Evolutionary conservation across 306 rosid genomes (phyloP), one percentile per base, ranked within the genome.

Genomic region (barrel medic (Medicago truncatula)): DNA sequence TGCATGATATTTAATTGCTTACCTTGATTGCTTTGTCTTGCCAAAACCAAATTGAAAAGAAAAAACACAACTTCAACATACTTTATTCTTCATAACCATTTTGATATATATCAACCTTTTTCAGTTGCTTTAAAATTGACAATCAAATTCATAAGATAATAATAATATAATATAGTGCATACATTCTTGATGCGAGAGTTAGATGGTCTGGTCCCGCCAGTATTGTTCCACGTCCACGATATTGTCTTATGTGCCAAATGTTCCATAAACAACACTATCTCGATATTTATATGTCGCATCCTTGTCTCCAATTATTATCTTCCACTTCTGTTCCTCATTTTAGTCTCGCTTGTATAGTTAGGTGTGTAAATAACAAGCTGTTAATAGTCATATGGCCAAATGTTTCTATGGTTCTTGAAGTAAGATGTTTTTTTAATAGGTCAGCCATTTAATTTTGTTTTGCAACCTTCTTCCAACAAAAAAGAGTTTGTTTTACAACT

Each of bases 41-140:
- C 56, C 56, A n/a, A 50, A 50, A n/a, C 56, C 56, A 50, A 15
- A 53, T 53, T 53, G 60, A 53, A 53, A 53, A 17, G 60, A 18
- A 53, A 53, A 17, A 53, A 6, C 5, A 18, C 2, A 7, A 53
- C 60, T 53, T 7, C 0, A 8, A 53, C 17, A 17, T 28, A 53
- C 1, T 8, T 53, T 15, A 53, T 53, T 53, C 17, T 53, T 16
- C 11, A 17, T 53, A 11, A 17, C 13, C 60, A 3, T 9, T 17
- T 54, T 54, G 60, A 54, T 54, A 4, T 54, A 7, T 54, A 13
- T 47, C 53, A 47, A 12, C 60, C 60, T 54, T 50, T 50, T 50
- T 50, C 5, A 54, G 28, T 54, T 17, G 60, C 13, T 54, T 54
- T 9, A 54, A 18, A 54, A 54, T 17, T 54, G 60, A 17, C 60